Evolutionary conservation across 345 rosid genomes (phyloP).

Genomic region (Rhodomyrtus tomentosa): DNA sequence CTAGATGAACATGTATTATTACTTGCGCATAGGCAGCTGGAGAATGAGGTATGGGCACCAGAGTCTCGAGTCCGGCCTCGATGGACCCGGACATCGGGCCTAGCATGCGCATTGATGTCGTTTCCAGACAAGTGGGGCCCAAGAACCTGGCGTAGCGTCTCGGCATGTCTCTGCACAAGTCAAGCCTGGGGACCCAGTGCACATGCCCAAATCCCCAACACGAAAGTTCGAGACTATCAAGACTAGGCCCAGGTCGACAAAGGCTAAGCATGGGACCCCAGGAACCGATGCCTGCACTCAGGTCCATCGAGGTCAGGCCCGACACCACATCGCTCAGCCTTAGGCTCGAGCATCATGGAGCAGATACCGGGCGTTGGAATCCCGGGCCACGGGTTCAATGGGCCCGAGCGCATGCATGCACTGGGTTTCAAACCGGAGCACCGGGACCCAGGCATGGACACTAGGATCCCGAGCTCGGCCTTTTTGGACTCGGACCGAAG

Average conservation of each 20-base stretch:
- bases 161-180: accelerated
- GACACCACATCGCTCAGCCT: accelerated
- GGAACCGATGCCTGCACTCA: not conserved
- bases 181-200: accelerated
- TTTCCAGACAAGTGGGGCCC: not conserved
- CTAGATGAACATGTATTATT: not conserved
- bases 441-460: no score
- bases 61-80: accelerated
- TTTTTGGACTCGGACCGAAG: not conserved
- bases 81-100: not conserved
- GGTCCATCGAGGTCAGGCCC: not conserved
- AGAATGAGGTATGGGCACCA: accelerated
- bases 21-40: accelerated
- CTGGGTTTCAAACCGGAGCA: not conserved
- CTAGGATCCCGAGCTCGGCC: no score
- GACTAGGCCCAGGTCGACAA: not conserved
- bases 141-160: accelerated
- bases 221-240: not conserved
- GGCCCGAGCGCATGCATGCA: accelerated
- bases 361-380: accelerated
- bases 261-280: accelerated
- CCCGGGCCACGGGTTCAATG: not conserved
- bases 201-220: accelerated
- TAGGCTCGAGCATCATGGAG: not conserved
- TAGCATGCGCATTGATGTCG: not conserved